Conservation (phyloP, 1,284 basidiomycete species). For the Tetrapyrgos nigripes region DNA sequence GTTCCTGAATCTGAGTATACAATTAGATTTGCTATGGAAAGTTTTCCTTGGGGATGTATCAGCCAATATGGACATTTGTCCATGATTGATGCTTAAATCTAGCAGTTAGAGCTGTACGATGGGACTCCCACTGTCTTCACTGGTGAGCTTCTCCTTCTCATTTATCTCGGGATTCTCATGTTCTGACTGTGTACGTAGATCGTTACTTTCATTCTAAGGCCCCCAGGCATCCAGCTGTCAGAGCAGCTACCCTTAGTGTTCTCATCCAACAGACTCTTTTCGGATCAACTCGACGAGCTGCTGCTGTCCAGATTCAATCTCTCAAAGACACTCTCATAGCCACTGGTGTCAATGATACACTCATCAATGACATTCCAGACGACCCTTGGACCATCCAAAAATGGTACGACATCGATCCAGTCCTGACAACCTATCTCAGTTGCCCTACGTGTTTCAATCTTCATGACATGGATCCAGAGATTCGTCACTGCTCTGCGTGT, state of each 20-base stretch:
- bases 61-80: too few species aligned
- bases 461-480: conserved; percentile 11
- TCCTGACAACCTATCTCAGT: conserved; percentile 13
- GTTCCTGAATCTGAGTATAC: too few species aligned
- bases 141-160: too few species aligned
- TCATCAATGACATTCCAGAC: conserved; percentile 10
- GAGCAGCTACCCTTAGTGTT: background rate
- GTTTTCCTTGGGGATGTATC: too few species aligned
- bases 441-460: conserved; percentile 22
- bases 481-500: conserved; percentile 1
- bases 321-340: background rate
- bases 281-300: background rate
- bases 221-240: background rate
- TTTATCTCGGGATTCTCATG: too few species aligned
- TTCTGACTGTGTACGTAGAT: background rate
- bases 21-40: too few species aligned
- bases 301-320: background rate
- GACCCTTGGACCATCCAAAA: conserved; percentile 13
- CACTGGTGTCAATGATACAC: background rate
- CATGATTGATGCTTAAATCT: too few species aligned
- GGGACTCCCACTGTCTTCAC: too few species aligned
- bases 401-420: conserved; percentile 16
- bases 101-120: too few species aligned
- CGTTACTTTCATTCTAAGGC: background rate
- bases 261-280: background rate